Evolutionary conservation across 352 stramenopile species (phyloP), one percentile per base, ranked within the genome.

Genomic region (Globisporangium middletonii): DNA sequence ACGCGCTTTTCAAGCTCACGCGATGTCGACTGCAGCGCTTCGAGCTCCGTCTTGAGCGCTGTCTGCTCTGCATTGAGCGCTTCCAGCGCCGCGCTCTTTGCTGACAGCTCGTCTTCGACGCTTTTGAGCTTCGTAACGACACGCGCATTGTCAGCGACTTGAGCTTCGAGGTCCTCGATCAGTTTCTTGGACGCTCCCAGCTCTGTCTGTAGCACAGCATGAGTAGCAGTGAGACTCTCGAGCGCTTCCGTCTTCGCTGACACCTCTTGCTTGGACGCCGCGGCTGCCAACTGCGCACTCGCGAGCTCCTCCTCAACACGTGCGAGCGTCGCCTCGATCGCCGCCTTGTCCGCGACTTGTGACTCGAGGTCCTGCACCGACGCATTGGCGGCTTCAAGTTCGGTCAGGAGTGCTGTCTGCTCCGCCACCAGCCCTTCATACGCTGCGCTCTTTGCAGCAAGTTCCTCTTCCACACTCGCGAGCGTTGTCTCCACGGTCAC

Each of bases 331-430:
- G 7, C 38, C 1, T 11, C 15, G 38, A n/a, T 43, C 4, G 12
- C 15, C 15, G 18, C 35, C 19, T 63, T 30, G 18, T 59, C 55
- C 5, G 35, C 48, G 54, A 44, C 33, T 4, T 62, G 57, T 9
- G 30, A 23, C 7, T 53, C 38, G 30, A 69, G 41, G 30, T 35
- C 30, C 30, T 35, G 30, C 30, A 35, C 8, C 62, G 30, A 19
- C 18, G 13, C 13, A 62, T 27, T 18, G 37, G 26, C n/a, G 4
- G 43, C 6, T 41, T 59, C 45, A 41, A 23, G 30, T 16, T 59
- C 53, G 16, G 6, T 19, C 42, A 43, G 53, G 12, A 59, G 42
- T 5, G 30, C 37, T 9, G 44, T 46, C 28, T 52, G 43, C 16
- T 52, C 30, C 3, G 46, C 43, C 16, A 19, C 16, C 13, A 59